Base-by-base conservation (phyloP, 1,284 basidiomycete species). In the Cryptococcus sp. region DNA sequence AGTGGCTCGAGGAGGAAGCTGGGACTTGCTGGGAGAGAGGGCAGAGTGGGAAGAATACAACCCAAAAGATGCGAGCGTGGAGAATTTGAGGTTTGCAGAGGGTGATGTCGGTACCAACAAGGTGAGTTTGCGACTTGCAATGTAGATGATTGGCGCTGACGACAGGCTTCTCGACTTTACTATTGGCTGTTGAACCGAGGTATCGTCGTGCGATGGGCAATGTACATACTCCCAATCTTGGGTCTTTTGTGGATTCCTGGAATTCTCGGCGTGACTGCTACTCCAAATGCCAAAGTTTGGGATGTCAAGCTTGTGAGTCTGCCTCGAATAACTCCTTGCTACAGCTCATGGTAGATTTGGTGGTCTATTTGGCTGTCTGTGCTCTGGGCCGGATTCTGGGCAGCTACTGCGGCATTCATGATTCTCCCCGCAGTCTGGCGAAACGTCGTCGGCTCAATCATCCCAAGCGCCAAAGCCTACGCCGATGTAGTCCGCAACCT, bases 301-400 rank as follows among this genome's bases (percentile, higher is more conserved):
- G 57, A 51, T 34, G 66, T 59, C 57, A 63, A 56, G 43, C 56
- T 67, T 26, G 82, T 82, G 54, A 62, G 79, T 72, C 48, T 49
- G 38, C 37, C 10, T 19, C 6, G 43, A 25, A 6, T 19, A 40
- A 39, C 38, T 22, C 10, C 19, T 6, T 26, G 7, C 10, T 6
- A 23, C n/a, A 42, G 23, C 40, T 26, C 5, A 36, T 22, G 7
- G 32, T 18, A 68, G 65, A 59, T 87, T 10, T 92, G 82, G 81
- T 94, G 89, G 89, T 88, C 86, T 48, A 82, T 90, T 52, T 93
- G 87, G 87, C 75, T 91, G 35, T 81, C 78, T 34, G 79, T 89
- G 34, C 74, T 81, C 25, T 92, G 88, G 88, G 79, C 63, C 77
- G 86, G 87, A 19, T 93, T 88, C 86, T 94, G 89, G 89, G 80